phyloP scores from a whole-genome alignment of 306 rosid genomes.

The Vicia sativa region DNA sequence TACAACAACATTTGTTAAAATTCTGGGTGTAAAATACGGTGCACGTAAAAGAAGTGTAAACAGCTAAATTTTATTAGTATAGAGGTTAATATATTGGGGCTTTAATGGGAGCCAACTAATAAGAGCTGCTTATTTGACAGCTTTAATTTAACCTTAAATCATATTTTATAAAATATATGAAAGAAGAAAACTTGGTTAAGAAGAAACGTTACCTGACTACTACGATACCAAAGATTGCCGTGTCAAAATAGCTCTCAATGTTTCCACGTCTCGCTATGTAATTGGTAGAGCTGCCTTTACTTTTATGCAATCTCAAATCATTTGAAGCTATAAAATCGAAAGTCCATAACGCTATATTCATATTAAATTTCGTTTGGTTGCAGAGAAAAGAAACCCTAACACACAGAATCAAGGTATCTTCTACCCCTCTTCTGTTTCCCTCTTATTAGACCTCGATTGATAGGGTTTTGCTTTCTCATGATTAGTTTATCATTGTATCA shows the following conservation, averaged over 20 bases:
- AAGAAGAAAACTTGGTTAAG: too few relatives aligned
- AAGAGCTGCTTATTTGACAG: too few relatives aligned
- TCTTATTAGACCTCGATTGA: not conserved
- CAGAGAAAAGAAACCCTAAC: constrained; percentile 2
- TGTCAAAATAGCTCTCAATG: not conserved
- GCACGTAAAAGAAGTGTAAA: too few relatives aligned
- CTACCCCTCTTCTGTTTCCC: not conserved
- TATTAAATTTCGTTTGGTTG: not conserved
- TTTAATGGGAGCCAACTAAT: too few relatives aligned
- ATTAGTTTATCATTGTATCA: too few relatives aligned
- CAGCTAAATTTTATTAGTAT: too few relatives aligned
- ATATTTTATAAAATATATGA: too few relatives aligned
- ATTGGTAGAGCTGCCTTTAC: not conserved
- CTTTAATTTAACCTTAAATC: too few relatives aligned
- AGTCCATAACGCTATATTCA: not conserved
- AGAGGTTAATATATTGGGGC: too few relatives aligned
- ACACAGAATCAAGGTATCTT: constrained; percentile 23
- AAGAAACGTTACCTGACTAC: too few relatives aligned
- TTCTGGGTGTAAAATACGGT: too few relatives aligned
- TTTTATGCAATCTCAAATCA: not conserved
- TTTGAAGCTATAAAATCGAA: constrained; percentile 17
- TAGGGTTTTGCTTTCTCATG: not conserved
- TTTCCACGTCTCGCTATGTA: constrained; percentile 8
- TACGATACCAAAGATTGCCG: constrained; percentile 26
- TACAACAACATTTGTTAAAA: too few relatives aligned